These are phyloP conservation scores for Xerocomellus chrysenteron DNA, from an alignment of 768 basidiomycete genomes.

Conservation along the genomic window DNA sequence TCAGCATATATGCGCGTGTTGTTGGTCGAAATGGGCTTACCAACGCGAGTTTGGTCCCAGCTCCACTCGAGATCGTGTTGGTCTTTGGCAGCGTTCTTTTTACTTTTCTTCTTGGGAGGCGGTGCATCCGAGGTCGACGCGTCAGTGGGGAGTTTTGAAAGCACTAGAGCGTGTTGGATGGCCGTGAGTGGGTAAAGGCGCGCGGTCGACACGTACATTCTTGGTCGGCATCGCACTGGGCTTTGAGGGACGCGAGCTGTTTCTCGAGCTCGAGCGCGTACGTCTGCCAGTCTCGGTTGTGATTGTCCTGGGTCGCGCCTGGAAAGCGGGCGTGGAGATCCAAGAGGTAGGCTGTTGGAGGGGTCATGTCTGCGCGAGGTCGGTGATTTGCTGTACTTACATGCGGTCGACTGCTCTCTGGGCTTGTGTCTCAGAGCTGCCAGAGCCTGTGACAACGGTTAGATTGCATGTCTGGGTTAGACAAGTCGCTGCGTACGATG, in stretches of 20 bases:
- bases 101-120: conserved; percentile 28
- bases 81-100: conserved; percentile 19
- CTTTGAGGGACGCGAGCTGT: conserved; percentile 20
- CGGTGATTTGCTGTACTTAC: conserved; percentile 7
- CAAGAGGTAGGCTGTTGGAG: conserved; percentile 26
- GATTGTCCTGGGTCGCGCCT: neutral
- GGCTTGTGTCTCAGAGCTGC: conserved; percentile 27
- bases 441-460: conserved; percentile 13
- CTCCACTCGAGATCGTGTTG: conserved; percentile 15
- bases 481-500: conserved; percentile 18
- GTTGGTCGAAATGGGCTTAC: neutral
- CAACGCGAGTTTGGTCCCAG: conserved; percentile 23
- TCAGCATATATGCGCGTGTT: neutral
- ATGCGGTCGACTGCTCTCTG: conserved; percentile 21
- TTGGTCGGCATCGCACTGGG: conserved; percentile 23
- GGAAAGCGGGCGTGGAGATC: conserved; percentile 30
- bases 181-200: neutral
- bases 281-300: conserved; percentile 19
- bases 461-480: too few species aligned
- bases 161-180: conserved; percentile 12
- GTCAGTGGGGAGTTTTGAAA: conserved; percentile 17
- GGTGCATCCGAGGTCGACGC: conserved; percentile 17
- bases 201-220: conserved; percentile 15
- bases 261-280: conserved; percentile 33
- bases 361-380: neutral